Conservation (phyloP, 2,329 filamentous ascomycete genomes). For the Colletotrichum australisinense region DNA sequence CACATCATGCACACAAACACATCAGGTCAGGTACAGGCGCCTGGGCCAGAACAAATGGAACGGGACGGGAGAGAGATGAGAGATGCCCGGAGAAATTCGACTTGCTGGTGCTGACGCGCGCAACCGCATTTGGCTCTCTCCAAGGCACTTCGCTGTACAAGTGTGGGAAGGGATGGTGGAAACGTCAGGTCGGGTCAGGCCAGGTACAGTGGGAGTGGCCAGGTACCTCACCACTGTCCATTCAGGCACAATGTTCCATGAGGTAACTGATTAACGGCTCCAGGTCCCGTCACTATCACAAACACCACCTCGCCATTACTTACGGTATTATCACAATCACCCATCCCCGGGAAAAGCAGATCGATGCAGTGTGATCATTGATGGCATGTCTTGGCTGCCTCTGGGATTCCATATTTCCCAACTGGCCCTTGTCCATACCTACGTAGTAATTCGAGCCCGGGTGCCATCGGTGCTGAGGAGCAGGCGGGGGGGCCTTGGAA, state of each 20-base stretch:
- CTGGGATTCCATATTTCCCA: not conserved
- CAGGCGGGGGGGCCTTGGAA: not conserved
- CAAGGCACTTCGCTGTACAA: not conserved
- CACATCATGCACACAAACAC: not conserved
- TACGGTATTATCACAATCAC: not conserved
- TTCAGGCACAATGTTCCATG: too few species aligned
- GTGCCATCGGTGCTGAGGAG: not conserved
- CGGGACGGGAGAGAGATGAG: not conserved
- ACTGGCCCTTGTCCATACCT: not conserved
- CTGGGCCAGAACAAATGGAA: not conserved
- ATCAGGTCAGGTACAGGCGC: not conserved
- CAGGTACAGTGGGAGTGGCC: not conserved
- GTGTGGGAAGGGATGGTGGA: not conserved
- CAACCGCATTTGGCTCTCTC: not conserved
- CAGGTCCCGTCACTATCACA: not conserved
- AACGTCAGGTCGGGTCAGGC: not conserved
- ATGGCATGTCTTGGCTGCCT: not conserved
- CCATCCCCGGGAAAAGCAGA: not conserved
- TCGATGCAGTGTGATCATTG: conserved; percentile 6
- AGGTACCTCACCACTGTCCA: not conserved
- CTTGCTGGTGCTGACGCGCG: not conserved
- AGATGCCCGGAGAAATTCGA: not conserved
- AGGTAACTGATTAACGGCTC: too few species aligned
- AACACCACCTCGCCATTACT: not conserved
- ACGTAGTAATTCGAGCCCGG: not conserved